These are phyloP conservation scores for Kodamaea ohmeri DNA, from an alignment of 1,139 yeast species.

Conservation along the genomic window DNA sequence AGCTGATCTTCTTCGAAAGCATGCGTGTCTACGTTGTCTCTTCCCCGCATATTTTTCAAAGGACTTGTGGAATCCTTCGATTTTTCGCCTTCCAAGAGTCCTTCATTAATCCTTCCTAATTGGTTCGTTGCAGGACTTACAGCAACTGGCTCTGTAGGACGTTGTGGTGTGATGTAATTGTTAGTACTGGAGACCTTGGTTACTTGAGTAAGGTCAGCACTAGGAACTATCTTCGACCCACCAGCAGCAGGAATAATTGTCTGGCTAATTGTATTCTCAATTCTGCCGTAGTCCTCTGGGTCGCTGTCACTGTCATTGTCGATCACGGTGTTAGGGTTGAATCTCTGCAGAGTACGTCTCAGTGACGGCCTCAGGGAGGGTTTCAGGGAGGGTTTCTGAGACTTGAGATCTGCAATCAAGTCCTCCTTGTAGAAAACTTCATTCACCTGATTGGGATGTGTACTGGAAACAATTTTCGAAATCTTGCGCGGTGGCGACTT, in stretches of 20 bases:
- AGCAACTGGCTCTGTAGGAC: slow-evolving; percentile 45
- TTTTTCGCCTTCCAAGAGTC: slow-evolving; percentile 13
- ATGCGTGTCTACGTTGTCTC: slow-evolving; percentile 3
- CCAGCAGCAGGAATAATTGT: slow-evolving; percentile 19
- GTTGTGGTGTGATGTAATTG: slow-evolving; percentile 38
- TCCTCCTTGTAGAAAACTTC: slow-evolving; percentile 27
- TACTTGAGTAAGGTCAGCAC: slow-evolving; percentile 21
- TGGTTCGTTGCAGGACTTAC: slow-evolving; percentile 41
- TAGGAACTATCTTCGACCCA: slow-evolving; percentile 1
- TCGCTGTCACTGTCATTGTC: slow-evolving; percentile 30
- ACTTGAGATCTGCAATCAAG: slow-evolving; percentile 22
- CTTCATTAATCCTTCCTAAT: slow-evolving; percentile 24
- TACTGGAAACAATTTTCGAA: slow-evolving; percentile 24
- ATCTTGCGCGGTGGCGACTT: slow-evolving; percentile 20
- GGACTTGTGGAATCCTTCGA: slow-evolving; percentile 26
- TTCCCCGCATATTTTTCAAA: slow-evolving; percentile 17
- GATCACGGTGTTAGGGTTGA: slow-evolving; percentile 14
- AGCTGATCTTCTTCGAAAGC: slow-evolving; percentile 9
- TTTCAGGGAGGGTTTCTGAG: slow-evolving; percentile 13
- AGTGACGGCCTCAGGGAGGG: slow-evolving; percentile 2
- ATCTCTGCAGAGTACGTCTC: slow-evolving; percentile 6
- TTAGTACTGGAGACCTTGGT: slow-evolving; percentile 19
- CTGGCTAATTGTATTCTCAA: slow-evolving; percentile 22
- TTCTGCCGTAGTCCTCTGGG: slow-evolving; percentile 22
- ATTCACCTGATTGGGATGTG: slow-evolving; percentile 20